Evolutionary conservation across 768 basidiomycete genomes (phyloP).

Genomic region (Auriscalpium orientale): DNA sequence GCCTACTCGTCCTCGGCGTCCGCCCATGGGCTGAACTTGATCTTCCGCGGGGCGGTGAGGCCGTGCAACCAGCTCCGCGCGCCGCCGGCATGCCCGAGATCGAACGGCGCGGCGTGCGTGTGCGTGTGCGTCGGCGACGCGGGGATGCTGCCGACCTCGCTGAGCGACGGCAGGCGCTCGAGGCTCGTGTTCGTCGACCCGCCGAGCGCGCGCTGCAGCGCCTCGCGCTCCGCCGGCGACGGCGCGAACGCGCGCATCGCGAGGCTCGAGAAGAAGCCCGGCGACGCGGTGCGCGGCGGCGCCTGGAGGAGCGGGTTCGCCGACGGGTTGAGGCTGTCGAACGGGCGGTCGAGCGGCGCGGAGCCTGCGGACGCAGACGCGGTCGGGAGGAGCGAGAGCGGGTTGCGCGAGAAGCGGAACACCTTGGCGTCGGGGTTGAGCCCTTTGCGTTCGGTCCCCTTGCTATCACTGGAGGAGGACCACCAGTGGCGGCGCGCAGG

Average conservation of each 20-base stretch:
- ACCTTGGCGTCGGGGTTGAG: constrained; percentile 85
- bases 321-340: constrained; percentile 15
- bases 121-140: constrained; percentile 56
- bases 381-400: constrained; percentile 13
- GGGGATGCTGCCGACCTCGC: constrained; percentile 67
- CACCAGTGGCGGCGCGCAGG: constrained; percentile 1
- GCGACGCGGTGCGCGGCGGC: neutral
- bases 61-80: constrained; percentile 46
- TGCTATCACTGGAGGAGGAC: neutral
- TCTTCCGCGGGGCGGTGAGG: constrained; percentile 52
- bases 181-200: constrained; percentile 68
- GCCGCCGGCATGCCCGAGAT: constrained; percentile 26
- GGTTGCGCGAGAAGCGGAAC: constrained; percentile 46
- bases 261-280: constrained; percentile 24
- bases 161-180: constrained; percentile 71
- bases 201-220: constrained; percentile 69
- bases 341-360: constrained; percentile 15
- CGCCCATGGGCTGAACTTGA: constrained; percentile 78
- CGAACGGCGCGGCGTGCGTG: constrained; percentile 17
- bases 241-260: constrained; percentile 80
- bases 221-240: constrained; percentile 82
- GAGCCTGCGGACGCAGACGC: neutral
- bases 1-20: constrained; percentile 44
- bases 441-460: constrained; percentile 36
- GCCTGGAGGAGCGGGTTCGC: neutral